Percentiles rank a stretch among this genome's conserved stretches.
Evolutionary conservation across 2,329 filamentous ascomycete species (phyloP).

Genomic region (Pestalotiopsis sp.): DNA sequence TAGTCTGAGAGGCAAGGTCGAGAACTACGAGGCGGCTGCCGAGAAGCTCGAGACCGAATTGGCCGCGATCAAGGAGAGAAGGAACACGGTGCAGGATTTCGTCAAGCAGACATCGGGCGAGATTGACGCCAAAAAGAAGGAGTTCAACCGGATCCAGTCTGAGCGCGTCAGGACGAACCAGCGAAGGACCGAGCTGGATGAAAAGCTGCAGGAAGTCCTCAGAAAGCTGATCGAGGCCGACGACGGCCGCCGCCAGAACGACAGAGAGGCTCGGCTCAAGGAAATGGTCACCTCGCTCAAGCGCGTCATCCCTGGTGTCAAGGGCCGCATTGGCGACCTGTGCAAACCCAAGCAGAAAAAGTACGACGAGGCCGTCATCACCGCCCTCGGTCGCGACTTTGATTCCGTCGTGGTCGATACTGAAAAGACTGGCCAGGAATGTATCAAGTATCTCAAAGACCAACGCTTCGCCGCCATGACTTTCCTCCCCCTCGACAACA

Average conservation of each 20-base stretch:
- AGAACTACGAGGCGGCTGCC: slow-evolving; percentile 73
- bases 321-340: slow-evolving; percentile 85
- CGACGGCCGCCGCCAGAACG: slow-evolving; percentile 81
- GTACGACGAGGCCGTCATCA: slow-evolving; percentile 89
- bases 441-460: slow-evolving; percentile 91
- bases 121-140: slow-evolving; percentile 88
- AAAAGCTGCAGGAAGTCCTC: slow-evolving; percentile 83
- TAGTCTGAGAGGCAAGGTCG: slow-evolving; percentile 86
- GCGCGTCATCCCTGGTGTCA: slow-evolving; percentile 88
- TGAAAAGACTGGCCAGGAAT: slow-evolving; percentile 91
- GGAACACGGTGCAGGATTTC: slow-evolving; percentile 61
- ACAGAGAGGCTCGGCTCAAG: slow-evolving; percentile 77
- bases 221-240: slow-evolving; percentile 84
- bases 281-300: slow-evolving; percentile 87
- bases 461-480: slow-evolving; percentile 86
- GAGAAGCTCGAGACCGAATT: slow-evolving; percentile 77
- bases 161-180: slow-evolving; percentile 82
- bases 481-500: slow-evolving; percentile 95
- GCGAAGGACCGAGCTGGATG: slow-evolving; percentile 84
- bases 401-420: slow-evolving; percentile 95
- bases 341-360: slow-evolving; percentile 98
- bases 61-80: slow-evolving; percentile 69
- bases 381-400: slow-evolving; percentile 89
- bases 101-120: slow-evolving; percentile 73
- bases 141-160: slow-evolving; percentile 83